Percentiles rank a stretch among this genome's conserved stretches.
Evolutionary conservation across 352 stramenopile genomes (phyloP).

Genomic region (Phytophthora chlamydospora): DNA sequence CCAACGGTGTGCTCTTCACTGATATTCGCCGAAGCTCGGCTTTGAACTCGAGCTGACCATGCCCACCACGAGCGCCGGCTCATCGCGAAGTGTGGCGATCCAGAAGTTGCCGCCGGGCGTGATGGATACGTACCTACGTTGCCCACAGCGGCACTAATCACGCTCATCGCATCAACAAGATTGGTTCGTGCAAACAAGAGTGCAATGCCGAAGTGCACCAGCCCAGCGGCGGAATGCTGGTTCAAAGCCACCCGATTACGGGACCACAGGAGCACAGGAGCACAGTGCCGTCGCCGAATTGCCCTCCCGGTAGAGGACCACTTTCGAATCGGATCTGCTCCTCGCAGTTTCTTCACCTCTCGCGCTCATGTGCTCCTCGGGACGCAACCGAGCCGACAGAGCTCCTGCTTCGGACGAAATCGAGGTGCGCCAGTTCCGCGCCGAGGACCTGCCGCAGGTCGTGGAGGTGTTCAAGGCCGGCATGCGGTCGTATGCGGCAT

Average conservation of each 20-base stretch:
- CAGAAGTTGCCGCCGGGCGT: no score
- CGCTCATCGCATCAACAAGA: no score
- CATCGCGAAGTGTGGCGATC: not conserved
- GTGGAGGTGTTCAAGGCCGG: slow-evolving; percentile 34
- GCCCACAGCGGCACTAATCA: no score
- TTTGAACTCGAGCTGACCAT: not conserved
- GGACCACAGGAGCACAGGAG: not conserved
- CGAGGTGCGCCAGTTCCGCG: slow-evolving; percentile 31
- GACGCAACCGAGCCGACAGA: not conserved
- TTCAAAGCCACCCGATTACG: not conserved
- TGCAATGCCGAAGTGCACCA: not conserved
- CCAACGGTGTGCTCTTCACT: no score
- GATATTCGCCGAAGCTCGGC: no score
- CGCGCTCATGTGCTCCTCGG: not conserved
- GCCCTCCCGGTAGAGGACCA: not conserved
- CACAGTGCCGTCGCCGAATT: no score
- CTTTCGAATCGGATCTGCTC: not conserved
- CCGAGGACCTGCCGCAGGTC: slow-evolving; percentile 35
- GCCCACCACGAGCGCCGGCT: not conserved
- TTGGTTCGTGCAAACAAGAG: no score
- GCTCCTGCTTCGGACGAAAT: slow-evolving; percentile 6
- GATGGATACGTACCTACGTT: not conserved
- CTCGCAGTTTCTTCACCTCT: not conserved
- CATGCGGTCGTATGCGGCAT: slow-evolving; percentile 33
- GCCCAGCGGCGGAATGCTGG: slow-evolving; percentile 9